Conservation (phyloP, 257 asterid species). For the Linaria vulgaris region DNA sequence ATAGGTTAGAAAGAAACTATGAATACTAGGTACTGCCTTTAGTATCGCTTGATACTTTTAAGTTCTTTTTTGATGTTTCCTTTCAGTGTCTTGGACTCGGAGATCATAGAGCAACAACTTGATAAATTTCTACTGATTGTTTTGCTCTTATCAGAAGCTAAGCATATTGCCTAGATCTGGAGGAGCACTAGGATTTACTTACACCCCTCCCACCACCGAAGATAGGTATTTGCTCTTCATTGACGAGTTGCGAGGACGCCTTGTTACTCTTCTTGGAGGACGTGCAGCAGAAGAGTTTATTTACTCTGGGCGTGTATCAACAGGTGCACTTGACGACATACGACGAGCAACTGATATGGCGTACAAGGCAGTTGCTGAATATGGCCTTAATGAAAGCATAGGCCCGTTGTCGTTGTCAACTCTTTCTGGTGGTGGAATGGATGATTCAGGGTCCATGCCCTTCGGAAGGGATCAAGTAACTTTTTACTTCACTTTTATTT, state of each 20-base stretch:
- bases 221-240: slow-evolving; percentile 94
- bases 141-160: slow-evolving; percentile 65
- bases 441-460: slow-evolving; percentile 67
- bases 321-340: slow-evolving; percentile 98
- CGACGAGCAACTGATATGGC: slow-evolving; percentile 99
- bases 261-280: slow-evolving; percentile 98
- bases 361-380: slow-evolving; percentile 98
- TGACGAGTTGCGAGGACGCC: slow-evolving; percentile 96
- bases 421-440: slow-evolving; percentile 94
- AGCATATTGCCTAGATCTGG: slow-evolving; percentile 99
- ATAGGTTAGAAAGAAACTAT: neutral
- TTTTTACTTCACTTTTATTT: slow-evolving; percentile 19
- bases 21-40: neutral
- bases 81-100: neutral
- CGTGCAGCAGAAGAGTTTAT: slow-evolving; percentile 98
- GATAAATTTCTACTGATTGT: slow-evolving; percentile 8
- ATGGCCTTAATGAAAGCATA: slow-evolving; percentile 77
- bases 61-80: slow-evolving; percentile 5
- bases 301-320: slow-evolving; percentile 96
- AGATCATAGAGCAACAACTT: slow-evolving; percentile 3
- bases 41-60: neutral
- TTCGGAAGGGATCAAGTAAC: slow-evolving; percentile 96
- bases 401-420: slow-evolving; percentile 92
- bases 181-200: slow-evolving; percentile 95
- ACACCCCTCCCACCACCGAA: slow-evolving; percentile 86